Percentiles rank a stretch among this genome's conserved stretches.
These are phyloP conservation scores for Fusarium albidum DNA, from an alignment of 2,329 filamentous ascomycete species.

Conservation along the genomic window DNA sequence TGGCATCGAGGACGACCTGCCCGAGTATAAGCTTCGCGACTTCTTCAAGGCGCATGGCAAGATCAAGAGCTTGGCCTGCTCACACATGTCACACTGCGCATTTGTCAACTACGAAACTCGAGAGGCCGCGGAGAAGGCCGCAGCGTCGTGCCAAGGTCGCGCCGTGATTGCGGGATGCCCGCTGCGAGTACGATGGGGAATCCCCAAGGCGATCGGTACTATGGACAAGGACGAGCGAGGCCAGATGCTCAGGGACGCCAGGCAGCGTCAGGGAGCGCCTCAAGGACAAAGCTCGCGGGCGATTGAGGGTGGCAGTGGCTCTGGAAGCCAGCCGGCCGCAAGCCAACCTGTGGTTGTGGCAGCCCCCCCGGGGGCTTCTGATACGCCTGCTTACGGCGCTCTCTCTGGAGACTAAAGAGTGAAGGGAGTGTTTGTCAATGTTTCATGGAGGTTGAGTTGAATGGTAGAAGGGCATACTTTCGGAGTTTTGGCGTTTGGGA, in stretches of 20 bases:
- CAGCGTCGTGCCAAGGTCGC: slow-evolving; percentile 83
- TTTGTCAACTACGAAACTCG: slow-evolving; percentile 94
- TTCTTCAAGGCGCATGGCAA: slow-evolving; percentile 92
- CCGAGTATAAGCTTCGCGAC: slow-evolving; percentile 88
- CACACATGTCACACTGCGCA: slow-evolving; percentile 95
- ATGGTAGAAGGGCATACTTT: slow-evolving; percentile 30
- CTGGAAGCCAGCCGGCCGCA: slow-evolving; percentile 34
- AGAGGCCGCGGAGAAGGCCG: slow-evolving; percentile 84
- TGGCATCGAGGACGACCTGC: slow-evolving; percentile 94
- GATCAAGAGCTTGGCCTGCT: slow-evolving; percentile 92
- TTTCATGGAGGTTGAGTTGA: neutral
- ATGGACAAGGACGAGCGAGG: slow-evolving; percentile 88
- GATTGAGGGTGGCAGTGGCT: slow-evolving; percentile 43
- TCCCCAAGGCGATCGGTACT: slow-evolving; percentile 88
- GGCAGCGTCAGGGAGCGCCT: slow-evolving; percentile 47
- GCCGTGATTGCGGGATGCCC: slow-evolving; percentile 93
- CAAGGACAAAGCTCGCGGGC: slow-evolving; percentile 31
- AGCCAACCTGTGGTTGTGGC: slow-evolving; percentile 60
- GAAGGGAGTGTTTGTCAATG: slow-evolving; percentile 30
- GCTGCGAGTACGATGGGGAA: slow-evolving; percentile 88
- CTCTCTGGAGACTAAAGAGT: slow-evolving; percentile 75
- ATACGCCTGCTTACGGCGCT: slow-evolving; percentile 82
- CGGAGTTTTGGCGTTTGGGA: slow-evolving; percentile 40
- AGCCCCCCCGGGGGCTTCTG: slow-evolving; percentile 79
- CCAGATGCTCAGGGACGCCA: slow-evolving; percentile 79